Percentiles rank a stretch among this genome's conserved stretches.
phyloP scores from a whole-genome alignment of 345 rosid species.

The Jatropha curcas region DNA sequence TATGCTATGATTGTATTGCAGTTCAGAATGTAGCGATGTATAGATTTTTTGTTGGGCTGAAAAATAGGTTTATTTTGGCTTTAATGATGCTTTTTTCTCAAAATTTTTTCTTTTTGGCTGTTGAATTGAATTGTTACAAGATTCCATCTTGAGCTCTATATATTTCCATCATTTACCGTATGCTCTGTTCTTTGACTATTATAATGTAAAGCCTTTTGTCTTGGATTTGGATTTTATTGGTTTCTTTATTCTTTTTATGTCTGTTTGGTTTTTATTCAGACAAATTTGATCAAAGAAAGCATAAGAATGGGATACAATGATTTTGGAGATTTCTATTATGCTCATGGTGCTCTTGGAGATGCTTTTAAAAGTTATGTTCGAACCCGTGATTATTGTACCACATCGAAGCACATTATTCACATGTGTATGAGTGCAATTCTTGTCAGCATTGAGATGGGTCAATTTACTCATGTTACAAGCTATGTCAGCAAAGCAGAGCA shows the following conservation, averaged over 20 bases:
- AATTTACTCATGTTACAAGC: constrained; percentile 88
- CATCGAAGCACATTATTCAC: constrained; percentile 84
- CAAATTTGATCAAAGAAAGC: constrained; percentile 96
- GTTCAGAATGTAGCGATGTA: too few species aligned
- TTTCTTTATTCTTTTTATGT: too few species aligned
- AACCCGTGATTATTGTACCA: constrained; percentile 96
- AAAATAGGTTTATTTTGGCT: background rate
- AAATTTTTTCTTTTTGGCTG: background rate
- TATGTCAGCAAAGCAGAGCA: constrained; percentile 95
- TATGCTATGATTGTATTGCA: too few species aligned
- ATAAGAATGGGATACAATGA: constrained; percentile 99
- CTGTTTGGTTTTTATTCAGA: constrained; percentile 44
- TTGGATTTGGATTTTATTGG: too few species aligned
- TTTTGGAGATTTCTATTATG: constrained; percentile 92
- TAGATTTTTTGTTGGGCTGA: too few species aligned
- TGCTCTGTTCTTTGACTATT: too few species aligned
- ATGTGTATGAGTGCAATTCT: constrained; percentile 96
- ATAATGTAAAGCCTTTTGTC: too few species aligned
- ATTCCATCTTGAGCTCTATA: background rate
- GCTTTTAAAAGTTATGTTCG: constrained; percentile 87
- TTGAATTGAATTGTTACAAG: background rate
- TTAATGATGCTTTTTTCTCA: background rate
- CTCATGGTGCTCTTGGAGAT: constrained; percentile 84
- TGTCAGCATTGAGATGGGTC: constrained; percentile 98
- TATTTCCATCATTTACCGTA: background rate